Conservation (phyloP, 176 grass and related monocot genomes). For the Eragrostis nindensis region DNA sequence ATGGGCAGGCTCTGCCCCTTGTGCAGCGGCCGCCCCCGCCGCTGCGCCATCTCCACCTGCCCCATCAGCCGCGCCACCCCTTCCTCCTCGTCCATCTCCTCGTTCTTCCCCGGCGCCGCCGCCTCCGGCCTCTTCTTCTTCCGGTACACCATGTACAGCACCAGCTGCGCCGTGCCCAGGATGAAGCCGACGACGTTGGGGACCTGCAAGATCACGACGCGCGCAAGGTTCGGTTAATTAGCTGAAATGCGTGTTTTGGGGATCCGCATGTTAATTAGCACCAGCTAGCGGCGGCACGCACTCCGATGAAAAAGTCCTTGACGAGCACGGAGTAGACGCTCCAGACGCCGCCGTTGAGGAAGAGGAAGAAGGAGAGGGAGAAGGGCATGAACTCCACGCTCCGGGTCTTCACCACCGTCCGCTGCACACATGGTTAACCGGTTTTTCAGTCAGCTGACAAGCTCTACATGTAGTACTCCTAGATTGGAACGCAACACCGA, state of each 20-base stretch:
- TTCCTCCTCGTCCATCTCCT: constrained; percentile 47
- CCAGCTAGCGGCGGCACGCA: not conserved
- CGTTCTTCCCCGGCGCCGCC: not conserved
- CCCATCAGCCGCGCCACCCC: constrained; percentile 53
- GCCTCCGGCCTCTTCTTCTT: constrained; percentile 36
- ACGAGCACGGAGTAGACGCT: constrained; percentile 63
- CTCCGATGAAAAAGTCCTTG: constrained; percentile 74
- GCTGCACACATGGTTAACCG: constrained; percentile 36
- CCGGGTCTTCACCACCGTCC: constrained; percentile 53
- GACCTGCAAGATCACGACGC: constrained; percentile 30
- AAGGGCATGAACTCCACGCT: constrained; percentile 94
- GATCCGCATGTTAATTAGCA: too few relatives aligned
- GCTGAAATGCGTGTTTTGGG: too few relatives aligned
- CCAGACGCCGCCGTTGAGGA: constrained; percentile 79
- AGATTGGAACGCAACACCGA: too few relatives aligned
- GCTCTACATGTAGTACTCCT: too few relatives aligned
- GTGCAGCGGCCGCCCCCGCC: constrained; percentile 40
- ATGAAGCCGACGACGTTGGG: constrained; percentile 78
- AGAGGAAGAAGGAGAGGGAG: constrained; percentile 82
- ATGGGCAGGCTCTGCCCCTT: constrained; percentile 71
- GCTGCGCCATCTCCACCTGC: constrained; percentile 54
- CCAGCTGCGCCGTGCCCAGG: constrained; percentile 63
- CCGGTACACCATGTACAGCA: constrained; percentile 61
- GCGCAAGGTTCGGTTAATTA: not conserved
- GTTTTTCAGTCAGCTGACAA: not conserved